A percentile compares a stretch with the other conserved stretches of the same genome.
phyloP scores from a whole-genome alignment of 352 stramenopile species.

The Pythium dissotocum region DNA sequence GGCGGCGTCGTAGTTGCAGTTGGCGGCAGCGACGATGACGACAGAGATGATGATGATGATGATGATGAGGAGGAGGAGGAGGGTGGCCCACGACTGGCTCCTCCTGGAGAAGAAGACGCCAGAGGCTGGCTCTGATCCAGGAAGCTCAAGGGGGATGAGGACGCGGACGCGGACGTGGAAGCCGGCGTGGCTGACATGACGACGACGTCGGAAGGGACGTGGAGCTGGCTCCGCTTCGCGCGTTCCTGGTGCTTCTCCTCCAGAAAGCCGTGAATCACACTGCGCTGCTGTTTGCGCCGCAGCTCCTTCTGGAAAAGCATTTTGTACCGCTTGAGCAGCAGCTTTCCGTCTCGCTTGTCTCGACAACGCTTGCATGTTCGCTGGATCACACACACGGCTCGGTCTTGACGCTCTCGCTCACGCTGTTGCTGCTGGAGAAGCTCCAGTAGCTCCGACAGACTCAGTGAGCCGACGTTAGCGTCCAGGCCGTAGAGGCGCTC shows the following conservation, averaged over 20 bases:
- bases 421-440: conserved; percentile 28
- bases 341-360: conserved; percentile 36
- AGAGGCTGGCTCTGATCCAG: neutral
- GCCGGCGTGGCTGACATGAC: no score
- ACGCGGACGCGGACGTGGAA: neutral
- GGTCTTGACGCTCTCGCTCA: neutral
- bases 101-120: neutral
- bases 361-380: conserved; percentile 28
- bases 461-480: neutral
- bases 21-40: neutral
- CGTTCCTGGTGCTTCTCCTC: conserved; percentile 40
- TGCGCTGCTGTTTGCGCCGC: conserved; percentile 45
- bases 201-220: neutral
- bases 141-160: neutral
- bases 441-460: conserved; percentile 23
- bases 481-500: neutral
- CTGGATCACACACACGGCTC: conserved; percentile 34
- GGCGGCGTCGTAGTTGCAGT: neutral
- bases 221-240: conserved; percentile 21
- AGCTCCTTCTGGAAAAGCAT: conserved; percentile 52
- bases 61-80: neutral
- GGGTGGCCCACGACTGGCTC: neutral
- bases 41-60: neutral
- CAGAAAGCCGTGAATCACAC: conserved; percentile 56
- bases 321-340: conserved; percentile 46